Evolutionary conservation across 2,329 filamentous ascomycete genomes (phyloP), one percentile per base, ranked within the genome.

Genomic region (Aureobasidium sp.): DNA sequence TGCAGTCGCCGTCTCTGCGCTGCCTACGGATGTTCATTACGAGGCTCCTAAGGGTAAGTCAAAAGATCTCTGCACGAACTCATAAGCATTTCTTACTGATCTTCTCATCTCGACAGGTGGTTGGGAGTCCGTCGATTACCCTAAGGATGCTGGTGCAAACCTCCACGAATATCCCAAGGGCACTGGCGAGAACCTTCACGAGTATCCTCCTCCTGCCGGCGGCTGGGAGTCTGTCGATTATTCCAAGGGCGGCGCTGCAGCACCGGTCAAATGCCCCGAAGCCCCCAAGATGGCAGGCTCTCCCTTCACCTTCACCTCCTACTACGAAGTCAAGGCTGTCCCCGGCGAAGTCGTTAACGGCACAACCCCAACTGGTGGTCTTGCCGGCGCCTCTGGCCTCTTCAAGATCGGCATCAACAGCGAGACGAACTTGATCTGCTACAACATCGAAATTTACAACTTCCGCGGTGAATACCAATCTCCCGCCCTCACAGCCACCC

Each of bases 331-430:
- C 62, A 69, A 75, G 47, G 81, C 81, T 17, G 78, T 73, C 4
- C 80, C 80, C 1, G 74, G 79, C 45, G 73, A 83, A 66, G 80
- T 83, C 63, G 77, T 82, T 65, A 56, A 53, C 22, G 52, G 53
- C 44, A 63, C 63, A 31, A 49, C 48, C 22, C 66, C 69, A 4
- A 69, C 73, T 1, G 76, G 75, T 29, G 79, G 79, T 7, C 71
- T 80, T 14, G 67, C 72, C 42, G 78, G 78, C 37, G 76, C 78
- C 42, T 70, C 71, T 39, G 81, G 81, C 22, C 71, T 77, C 63
- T 84, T 79, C 76, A 77, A 79, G 67, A 81, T 78, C 67, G 81
- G 79, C 64, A 77, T 84, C 72, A 83, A 83, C 74, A 73, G 76
- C 31, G 67, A 73, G 15, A 67, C 73, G 61, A 74, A 78, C 68